phyloP scores from a whole-genome alignment of 2,329 filamentous ascomycete species.

The Dothistroma pini region DNA sequence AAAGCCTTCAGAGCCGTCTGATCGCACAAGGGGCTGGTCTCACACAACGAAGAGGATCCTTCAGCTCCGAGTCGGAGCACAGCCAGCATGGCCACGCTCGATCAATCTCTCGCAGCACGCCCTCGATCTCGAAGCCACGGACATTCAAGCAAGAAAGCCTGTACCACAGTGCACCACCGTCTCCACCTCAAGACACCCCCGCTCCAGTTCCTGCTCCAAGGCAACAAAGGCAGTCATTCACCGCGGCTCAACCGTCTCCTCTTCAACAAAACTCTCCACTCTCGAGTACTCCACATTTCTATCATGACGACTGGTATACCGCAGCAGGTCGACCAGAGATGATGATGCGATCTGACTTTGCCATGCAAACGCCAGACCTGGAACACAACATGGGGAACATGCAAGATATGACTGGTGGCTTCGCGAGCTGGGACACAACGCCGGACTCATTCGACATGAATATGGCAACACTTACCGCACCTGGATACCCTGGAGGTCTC shows the following conservation, averaged over 20 bases:
- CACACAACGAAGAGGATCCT: slow-evolving; percentile 50
- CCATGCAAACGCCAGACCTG: slow-evolving; percentile 19
- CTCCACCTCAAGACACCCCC: slow-evolving; percentile 28
- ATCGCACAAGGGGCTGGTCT: slow-evolving; percentile 52
- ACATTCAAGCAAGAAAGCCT: slow-evolving; percentile 20
- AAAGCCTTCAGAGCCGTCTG: slow-evolving; percentile 53
- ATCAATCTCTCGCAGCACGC: slow-evolving; percentile 35
- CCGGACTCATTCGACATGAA: slow-evolving; percentile 13
- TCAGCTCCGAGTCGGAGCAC: slow-evolving; percentile 57
- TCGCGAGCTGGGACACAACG: slow-evolving; percentile 13
- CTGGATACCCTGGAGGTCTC: background rate
- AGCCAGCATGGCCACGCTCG: slow-evolving; percentile 40
- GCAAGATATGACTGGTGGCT: slow-evolving; percentile 6
- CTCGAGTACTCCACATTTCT: slow-evolving; percentile 29
- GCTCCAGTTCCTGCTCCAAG: slow-evolving; percentile 7
- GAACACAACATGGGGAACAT: slow-evolving; percentile 9
- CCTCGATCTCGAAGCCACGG: slow-evolving; percentile 29
- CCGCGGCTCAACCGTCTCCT: slow-evolving; percentile 23
- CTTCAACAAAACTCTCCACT: slow-evolving; percentile 26
- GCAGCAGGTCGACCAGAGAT: slow-evolving; percentile 17
- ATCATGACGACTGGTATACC: slow-evolving; percentile 31
- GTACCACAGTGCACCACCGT: slow-evolving; percentile 29
- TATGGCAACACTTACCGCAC: slow-evolving; percentile 1
- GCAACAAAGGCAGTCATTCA: slow-evolving; percentile 14
- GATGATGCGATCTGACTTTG: slow-evolving; percentile 24